These are phyloP conservation scores for Tilletiopsis washingtonensis DNA, from an alignment of 1,284 basidiomycete species.

Conservation along the genomic window DNA sequence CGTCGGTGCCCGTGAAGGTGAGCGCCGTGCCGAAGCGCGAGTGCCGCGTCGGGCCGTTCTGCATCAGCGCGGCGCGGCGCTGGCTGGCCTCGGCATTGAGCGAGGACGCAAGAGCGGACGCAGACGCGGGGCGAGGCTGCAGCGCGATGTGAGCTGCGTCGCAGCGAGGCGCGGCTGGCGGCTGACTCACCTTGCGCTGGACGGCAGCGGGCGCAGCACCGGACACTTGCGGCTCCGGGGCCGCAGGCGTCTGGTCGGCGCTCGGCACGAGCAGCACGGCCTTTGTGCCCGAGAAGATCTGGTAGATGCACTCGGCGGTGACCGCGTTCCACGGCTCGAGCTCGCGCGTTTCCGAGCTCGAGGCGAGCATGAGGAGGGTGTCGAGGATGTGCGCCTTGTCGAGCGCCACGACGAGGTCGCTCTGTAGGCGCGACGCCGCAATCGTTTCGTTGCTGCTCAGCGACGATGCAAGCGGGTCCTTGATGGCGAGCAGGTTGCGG, in stretches of 20 bases:
- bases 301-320: constrained; percentile 41
- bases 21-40: constrained; percentile 44
- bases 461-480: constrained; percentile 34
- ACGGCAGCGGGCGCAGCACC: too few species aligned
- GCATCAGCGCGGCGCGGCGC: constrained; percentile 13
- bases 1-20: constrained; percentile 35
- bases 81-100: constrained; percentile 29
- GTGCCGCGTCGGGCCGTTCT: constrained; percentile 26
- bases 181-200: too few species aligned
- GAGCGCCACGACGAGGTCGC: constrained; percentile 33
- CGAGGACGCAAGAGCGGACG: constrained; percentile 13
- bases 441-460: constrained; percentile 28
- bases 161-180: too few species aligned
- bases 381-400: constrained; percentile 33
- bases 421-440: constrained; percentile 37
- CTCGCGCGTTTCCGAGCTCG: constrained; percentile 33
- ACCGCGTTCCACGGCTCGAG: constrained; percentile 40
- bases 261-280: too few species aligned
- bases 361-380: constrained; percentile 40
- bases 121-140: too few species aligned
- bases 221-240: too few species aligned
- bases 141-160: too few species aligned
- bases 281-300: constrained; percentile 29
- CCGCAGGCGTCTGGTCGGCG: too few species aligned
- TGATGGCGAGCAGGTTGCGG: constrained; percentile 44